Conservation (phyloP, 495 filamentous ascomycete genomes). For the Pseudoneurospora amorphoporcata region DNA sequence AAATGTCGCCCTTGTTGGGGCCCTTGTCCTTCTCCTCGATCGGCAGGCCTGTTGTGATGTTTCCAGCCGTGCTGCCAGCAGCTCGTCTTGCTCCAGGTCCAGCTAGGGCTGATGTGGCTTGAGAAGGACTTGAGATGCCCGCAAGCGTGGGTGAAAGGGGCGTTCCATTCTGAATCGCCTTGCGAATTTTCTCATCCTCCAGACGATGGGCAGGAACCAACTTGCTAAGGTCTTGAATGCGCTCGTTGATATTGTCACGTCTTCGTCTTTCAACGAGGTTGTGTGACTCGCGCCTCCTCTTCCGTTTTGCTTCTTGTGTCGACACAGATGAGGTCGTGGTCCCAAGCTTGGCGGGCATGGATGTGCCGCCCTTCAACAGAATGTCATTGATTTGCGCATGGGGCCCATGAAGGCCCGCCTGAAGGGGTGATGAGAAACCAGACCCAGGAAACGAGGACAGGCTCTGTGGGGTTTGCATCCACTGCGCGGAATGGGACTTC, state of each 20-base stretch:
- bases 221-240: slow-evolving; percentile 91
- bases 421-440: slow-evolving; percentile 61
- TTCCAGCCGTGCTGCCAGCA: slow-evolving; percentile 52
- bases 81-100: slow-evolving; percentile 77
- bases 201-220: slow-evolving; percentile 86
- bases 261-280: slow-evolving; percentile 92
- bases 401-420: slow-evolving; percentile 31
- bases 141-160: slow-evolving; percentile 72
- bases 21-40: slow-evolving; percentile 98
- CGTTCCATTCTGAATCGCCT: slow-evolving; percentile 83
- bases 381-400: slow-evolving; percentile 38
- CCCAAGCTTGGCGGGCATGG: slow-evolving; percentile 46
- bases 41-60: slow-evolving; percentile 81
- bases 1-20: slow-evolving; percentile 96
- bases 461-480: slow-evolving; percentile 67
- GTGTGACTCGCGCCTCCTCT: slow-evolving; percentile 84
- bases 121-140: slow-evolving; percentile 47
- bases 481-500: slow-evolving; percentile 72
- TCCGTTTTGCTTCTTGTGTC: slow-evolving; percentile 85
- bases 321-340: slow-evolving; percentile 39
- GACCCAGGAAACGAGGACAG: slow-evolving; percentile 71
- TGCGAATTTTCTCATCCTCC: slow-evolving; percentile 94
- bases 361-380: slow-evolving; percentile 42
- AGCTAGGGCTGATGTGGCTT: slow-evolving; percentile 82
- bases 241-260: slow-evolving; percentile 96